phyloP scores from a whole-genome alignment of 768 basidiomycete genomes.

The Lyophyllum decastes region DNA sequence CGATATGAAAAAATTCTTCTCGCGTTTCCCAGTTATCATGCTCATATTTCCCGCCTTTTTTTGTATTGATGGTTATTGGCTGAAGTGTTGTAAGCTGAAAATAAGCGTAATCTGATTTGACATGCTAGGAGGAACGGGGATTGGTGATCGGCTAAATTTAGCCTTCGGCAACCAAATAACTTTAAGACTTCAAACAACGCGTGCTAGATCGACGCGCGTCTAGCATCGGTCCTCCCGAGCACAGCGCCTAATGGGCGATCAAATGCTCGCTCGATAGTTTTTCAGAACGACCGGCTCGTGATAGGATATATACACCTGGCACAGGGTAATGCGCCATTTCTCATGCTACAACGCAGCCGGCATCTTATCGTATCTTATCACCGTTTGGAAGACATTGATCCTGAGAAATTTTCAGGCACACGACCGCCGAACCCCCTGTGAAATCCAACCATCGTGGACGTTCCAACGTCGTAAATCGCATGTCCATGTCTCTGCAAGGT shows the following conservation, averaged over 20 bases:
- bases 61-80: not conserved
- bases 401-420: not conserved
- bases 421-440: too few relatives aligned
- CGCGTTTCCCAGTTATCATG: too few relatives aligned
- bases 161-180: not conserved
- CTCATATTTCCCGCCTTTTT: not conserved
- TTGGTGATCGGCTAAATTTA: too few relatives aligned
- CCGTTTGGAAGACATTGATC: not conserved
- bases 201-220: too few relatives aligned
- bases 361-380: constrained; percentile 1
- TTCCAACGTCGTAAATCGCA: not conserved
- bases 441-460: not conserved
- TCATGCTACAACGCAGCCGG: not conserved
- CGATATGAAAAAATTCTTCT: too few relatives aligned
- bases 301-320: too few relatives aligned
- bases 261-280: too few relatives aligned
- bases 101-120: not conserved
- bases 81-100: not conserved
- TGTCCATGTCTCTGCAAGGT: constrained; percentile 8
- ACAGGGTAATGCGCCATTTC: too few relatives aligned
- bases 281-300: too few relatives aligned
- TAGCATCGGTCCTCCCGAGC: too few relatives aligned
- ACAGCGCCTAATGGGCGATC: too few relatives aligned
- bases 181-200: not conserved
- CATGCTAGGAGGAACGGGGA: not conserved